phyloP scores from a whole-genome alignment of 2,329 filamentous ascomycete genomes.

The Fusarium musae region DNA sequence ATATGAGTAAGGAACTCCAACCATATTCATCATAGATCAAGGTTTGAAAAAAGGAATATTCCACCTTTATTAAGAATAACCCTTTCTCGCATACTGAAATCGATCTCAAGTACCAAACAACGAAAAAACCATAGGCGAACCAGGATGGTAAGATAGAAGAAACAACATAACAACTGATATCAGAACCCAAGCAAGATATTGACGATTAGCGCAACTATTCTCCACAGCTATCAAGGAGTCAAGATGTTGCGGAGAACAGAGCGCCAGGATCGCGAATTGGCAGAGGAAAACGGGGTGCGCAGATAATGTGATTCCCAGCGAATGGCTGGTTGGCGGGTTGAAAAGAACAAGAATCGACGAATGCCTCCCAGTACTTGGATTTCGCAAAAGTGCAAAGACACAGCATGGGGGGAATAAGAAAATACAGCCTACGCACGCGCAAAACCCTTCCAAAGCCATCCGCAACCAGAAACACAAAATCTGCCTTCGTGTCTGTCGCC shows the following conservation, averaged over 20 bases:
- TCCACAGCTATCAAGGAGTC: background rate
- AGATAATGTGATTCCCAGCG: conserved; percentile 3
- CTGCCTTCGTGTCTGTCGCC: conserved; percentile 28
- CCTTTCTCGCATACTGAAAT: conserved; percentile 37
- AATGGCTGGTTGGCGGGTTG: conserved; percentile 6
- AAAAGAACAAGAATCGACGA: conserved; percentile 21
- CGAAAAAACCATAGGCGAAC: conserved; percentile 26
- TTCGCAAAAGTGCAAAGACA: conserved; percentile 3
- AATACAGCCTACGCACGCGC: conserved; percentile 39
- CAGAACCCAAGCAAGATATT: conserved; percentile 34
- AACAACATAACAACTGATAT: conserved; percentile 27
- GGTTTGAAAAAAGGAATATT: conserved; percentile 39
- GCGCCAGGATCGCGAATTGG: conserved; percentile 7
- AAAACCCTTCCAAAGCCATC: conserved; percentile 27
- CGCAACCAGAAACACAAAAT: conserved; percentile 24
- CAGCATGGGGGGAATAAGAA: conserved; percentile 23
- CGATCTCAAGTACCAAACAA: conserved; percentile 23
- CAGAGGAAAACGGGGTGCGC: background rate
- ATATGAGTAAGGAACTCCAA: background rate
- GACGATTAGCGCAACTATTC: background rate
- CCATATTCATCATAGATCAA: background rate
- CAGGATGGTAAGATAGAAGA: conserved; percentile 37
- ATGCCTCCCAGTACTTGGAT: conserved; percentile 9
- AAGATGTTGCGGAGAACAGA: conserved; percentile 1
- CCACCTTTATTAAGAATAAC: conserved; percentile 47